Base-by-base conservation (phyloP, 257 asterid genomes). In the Ajuga chamaepitys region DNA sequence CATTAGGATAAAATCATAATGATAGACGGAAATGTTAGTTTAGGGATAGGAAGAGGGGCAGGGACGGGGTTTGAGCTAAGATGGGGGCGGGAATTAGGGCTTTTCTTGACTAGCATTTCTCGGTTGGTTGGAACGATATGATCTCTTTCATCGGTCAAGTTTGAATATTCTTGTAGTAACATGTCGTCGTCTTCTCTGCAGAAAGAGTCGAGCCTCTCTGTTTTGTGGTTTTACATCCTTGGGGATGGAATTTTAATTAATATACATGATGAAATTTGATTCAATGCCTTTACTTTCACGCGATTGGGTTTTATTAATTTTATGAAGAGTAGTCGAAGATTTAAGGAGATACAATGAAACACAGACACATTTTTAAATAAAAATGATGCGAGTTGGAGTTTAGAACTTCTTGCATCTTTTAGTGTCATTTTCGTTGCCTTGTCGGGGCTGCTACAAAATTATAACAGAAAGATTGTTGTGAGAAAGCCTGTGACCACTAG, bases 81-180 rank as follows among this genome's bases (percentile, higher is more conserved):
- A 59, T 54, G 67, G 64, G 76, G 73, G 65, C 63, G 64, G 76
- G 73, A 62, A 73, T 75, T 78, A 73, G 82, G 84, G 77, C 66
- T 75, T 76, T 71, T 22, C 18, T n/a, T 68, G 20, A 59, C 64
- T 64, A 7, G 80, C 80, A 76, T 76, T 70, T 64, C 3, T 28
- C 54, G 62, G 38, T 74, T 68, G 56, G 50, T 63, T 66, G 8
- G 12, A 51, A 34, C 18, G 58, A 58, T 44, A 17, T 28, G 21
- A 14, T 53, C 21, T 26, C 2, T 6, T 26, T 35, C 20, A 3
- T 28, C 42, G 34, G 34, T 35, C 18, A 57, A 9, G 18, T 20
- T 56, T 68, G 10, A 32, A 14, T 30, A 21, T 53, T 37, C 11
- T 56, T 16, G 34, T n/a, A n/a, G n/a, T 64, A 21, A 38, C 38